Evolutionary conservation across 1,284 basidiomycete genomes (phyloP), one percentile per base, ranked within the genome.

Genomic region (Ganoderma multipileum): DNA sequence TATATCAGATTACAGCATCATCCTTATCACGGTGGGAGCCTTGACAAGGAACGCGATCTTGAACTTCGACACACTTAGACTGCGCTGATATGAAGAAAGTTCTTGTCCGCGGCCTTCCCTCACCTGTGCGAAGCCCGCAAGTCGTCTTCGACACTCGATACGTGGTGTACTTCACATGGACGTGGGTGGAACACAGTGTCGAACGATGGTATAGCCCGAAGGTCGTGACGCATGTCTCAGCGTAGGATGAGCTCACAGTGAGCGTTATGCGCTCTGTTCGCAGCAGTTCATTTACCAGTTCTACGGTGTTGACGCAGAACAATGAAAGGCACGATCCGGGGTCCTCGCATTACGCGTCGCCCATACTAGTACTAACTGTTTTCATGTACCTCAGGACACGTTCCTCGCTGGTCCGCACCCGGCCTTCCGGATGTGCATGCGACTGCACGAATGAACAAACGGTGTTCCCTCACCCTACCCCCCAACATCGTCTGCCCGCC

Each of bases 91-190:
- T 38, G 60, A 65, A 67, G 60, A 60, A 41, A 57, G 44, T 47
- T 68, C 65, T 65, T 54, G 66, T 67, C 66, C 66, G 66, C 66
- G 66, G 66, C 41, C 54, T 67, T 67, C 66, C 66, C 61, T 58
- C 61, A 58, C 39, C 30, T 63, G 66, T 63, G 61, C 66, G 66
- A 67, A 63, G 18, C 14, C 55, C 58, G 58, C 38, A 41, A 38
- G 23, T 38, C 12, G 23, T 28, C n/a, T 33, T 72, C 64, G 66
- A 68, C 61, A 28, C 50, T 66, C 62, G 68, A 66, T 69, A 61
- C 68, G 71, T 69, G 64, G 55, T 65, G 64, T 52, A 57, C 71
- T 72, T 72, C 71, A 68, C 71, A 70, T 69, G 71, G 68, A 64
- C 71, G 66, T 68, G 71, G 70, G 66, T 66, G 71, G 68, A 65